A percentile compares a stretch with the other conserved stretches of the same genome.
Evolutionary conservation across 352 stramenopile species (phyloP).

Genomic region (Phytophthora podocarpi): DNA sequence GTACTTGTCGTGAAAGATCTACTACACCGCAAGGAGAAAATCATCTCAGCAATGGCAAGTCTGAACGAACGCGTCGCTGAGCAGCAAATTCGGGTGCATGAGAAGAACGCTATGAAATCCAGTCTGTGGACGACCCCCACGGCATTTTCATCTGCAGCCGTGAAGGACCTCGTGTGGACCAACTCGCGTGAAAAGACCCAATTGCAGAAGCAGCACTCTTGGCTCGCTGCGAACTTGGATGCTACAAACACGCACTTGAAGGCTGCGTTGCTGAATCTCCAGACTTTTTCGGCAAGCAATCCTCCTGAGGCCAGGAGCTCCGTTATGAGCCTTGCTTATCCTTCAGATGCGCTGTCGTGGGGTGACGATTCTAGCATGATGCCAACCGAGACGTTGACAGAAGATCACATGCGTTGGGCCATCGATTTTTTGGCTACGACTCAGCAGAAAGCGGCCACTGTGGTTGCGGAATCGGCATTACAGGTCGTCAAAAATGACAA

Average conservation of each 20-base stretch:
- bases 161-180: slow-evolving; percentile 32
- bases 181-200: slow-evolving; percentile 32
- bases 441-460: slow-evolving; percentile 38
- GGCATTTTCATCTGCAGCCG: slow-evolving; percentile 27
- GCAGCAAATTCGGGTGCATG: slow-evolving; percentile 19
- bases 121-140: slow-evolving; percentile 34
- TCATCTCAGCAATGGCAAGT: slow-evolving; percentile 48
- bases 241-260: slow-evolving; percentile 65
- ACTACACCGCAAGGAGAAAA: slow-evolving; percentile 75
- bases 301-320: neutral
- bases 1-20: slow-evolving; percentile 62
- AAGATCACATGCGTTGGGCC: slow-evolving; percentile 72
- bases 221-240: slow-evolving; percentile 72
- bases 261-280: slow-evolving; percentile 60
- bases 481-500: slow-evolving; percentile 29
- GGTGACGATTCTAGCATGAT: slow-evolving; percentile 1
- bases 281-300: slow-evolving; percentile 43
- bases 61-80: slow-evolving; percentile 51
- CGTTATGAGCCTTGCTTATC: slow-evolving; percentile 1
- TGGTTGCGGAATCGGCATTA: slow-evolving; percentile 28
- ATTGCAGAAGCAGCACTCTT: slow-evolving; percentile 66
- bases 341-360: slow-evolving; percentile 4
- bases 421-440: slow-evolving; percentile 59
- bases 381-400: slow-evolving; percentile 35
- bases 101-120: slow-evolving; percentile 29